Conservation (phyloP, 257 asterid genomes). For the Primulina huaijiensis region DNA sequence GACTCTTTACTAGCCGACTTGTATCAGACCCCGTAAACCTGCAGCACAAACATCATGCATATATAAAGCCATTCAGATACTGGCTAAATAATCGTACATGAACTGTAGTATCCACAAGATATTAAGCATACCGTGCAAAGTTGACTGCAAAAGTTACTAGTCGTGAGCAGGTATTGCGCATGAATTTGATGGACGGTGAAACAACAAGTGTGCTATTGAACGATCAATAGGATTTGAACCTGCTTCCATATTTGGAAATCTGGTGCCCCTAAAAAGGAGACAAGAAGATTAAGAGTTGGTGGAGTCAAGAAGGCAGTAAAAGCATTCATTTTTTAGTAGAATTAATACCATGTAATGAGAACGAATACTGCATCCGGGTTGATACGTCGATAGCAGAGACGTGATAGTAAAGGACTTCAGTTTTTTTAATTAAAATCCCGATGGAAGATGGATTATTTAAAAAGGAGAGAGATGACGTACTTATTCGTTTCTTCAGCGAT, state of each 20-base stretch:
- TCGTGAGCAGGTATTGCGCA: slow-evolving; percentile 27
- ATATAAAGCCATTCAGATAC: not conserved
- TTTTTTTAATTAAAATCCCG: not conserved
- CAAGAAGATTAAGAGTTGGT: not conserved
- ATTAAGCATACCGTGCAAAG: slow-evolving; percentile 28
- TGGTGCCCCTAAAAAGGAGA: slow-evolving; percentile 32
- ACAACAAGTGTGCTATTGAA: slow-evolving; percentile 50
- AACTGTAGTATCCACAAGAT: not conserved
- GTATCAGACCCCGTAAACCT: slow-evolving; percentile 32
- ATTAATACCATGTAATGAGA: not conserved
- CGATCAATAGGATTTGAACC: not conserved
- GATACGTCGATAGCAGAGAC: not conserved
- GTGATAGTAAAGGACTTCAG: not conserved
- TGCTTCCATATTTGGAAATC: slow-evolving; percentile 18
- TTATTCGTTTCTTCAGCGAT: slow-evolving; percentile 47
- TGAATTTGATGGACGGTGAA: slow-evolving; percentile 44
- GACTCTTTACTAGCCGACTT: slow-evolving; percentile 25
- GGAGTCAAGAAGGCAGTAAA: not conserved
- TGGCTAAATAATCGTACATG: not conserved
- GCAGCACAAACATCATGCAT: slow-evolving; percentile 26
- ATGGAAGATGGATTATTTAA: not conserved
- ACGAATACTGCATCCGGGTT: not conserved
- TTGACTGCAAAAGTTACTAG: slow-evolving; percentile 18
- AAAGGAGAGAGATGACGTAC: slow-evolving; percentile 34
- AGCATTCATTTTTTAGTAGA: not conserved